These are phyloP conservation scores for Boletus barrowsii DNA, from an alignment of 768 basidiomycete genomes.

Conservation along the genomic window DNA sequence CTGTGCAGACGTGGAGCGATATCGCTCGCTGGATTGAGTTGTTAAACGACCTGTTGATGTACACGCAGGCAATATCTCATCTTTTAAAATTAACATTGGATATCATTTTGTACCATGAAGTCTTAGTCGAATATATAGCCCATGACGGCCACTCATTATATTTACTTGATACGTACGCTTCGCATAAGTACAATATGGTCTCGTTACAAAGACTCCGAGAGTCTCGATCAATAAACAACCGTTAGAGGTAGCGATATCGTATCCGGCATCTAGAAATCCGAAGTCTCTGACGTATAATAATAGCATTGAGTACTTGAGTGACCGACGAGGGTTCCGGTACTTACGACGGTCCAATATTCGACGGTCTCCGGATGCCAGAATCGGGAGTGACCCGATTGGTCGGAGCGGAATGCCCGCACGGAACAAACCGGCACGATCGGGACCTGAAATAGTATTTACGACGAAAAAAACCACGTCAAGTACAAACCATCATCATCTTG, in stretches of 20 bases:
- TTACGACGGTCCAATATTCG: too few relatives aligned
- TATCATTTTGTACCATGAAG: neutral
- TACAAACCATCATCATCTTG: neutral
- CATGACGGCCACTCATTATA: neutral
- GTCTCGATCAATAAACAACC: too few relatives aligned
- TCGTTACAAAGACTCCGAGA: too few relatives aligned
- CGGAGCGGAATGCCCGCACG: constrained; percentile 6
- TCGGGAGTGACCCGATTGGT: constrained; percentile 23
- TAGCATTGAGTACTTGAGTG: too few relatives aligned
- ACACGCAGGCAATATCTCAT: neutral
- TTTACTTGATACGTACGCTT: too few relatives aligned
- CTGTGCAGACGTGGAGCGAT: neutral
- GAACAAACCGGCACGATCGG: constrained; percentile 32
- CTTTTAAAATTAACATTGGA: neutral
- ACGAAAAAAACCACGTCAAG: constrained; percentile 5
- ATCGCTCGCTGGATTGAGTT: neutral
- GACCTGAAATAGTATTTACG: constrained; percentile 17
- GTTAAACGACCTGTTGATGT: neutral
- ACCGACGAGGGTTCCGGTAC: too few relatives aligned
- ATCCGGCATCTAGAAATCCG: too few relatives aligned
- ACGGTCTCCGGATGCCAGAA: neutral
- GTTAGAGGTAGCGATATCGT: too few relatives aligned
- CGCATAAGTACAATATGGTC: too few relatives aligned
- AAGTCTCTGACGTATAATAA: too few relatives aligned
- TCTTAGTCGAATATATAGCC: constrained; percentile 7